phyloP scores from a whole-genome alignment of 495 filamentous ascomycete genomes.

The Xylona heveae region DNA sequence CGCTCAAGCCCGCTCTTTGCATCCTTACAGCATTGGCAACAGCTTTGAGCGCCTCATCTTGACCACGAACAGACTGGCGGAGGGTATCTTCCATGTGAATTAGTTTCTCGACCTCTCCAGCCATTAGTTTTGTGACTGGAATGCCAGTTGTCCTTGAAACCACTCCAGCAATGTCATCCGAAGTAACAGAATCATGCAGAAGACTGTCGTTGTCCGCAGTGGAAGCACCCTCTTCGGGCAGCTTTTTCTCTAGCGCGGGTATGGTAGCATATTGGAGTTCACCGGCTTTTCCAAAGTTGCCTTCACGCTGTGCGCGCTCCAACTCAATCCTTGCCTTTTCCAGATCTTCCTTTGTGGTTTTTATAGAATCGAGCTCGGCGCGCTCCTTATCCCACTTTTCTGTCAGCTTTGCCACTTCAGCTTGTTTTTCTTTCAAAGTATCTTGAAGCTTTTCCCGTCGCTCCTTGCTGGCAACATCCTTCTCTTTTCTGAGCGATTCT shows the following conservation, averaged over 20 bases:
- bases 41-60: conserved; percentile 80
- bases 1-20: conserved; percentile 79
- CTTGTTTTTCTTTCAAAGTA: conserved; percentile 50
- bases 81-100: conserved; percentile 89
- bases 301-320: conserved; percentile 69
- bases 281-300: conserved; percentile 76
- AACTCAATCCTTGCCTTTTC: conserved; percentile 71
- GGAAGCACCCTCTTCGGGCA: conserved; percentile 50
- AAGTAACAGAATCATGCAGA: conserved; percentile 79
- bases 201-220: conserved; percentile 25
- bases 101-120: conserved; percentile 77
- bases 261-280: conserved; percentile 77
- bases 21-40: conserved; percentile 86
- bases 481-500: conserved; percentile 88
- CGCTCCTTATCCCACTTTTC: conserved; percentile 82
- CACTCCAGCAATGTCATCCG: conserved; percentile 83
- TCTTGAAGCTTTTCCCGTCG: conserved; percentile 67
- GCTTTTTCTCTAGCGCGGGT: conserved; percentile 50
- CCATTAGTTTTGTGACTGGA: conserved; percentile 73
- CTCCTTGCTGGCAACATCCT: conserved; percentile 68
- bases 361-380: conserved; percentile 61
- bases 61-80: conserved; percentile 65
- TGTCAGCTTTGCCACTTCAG: conserved; percentile 41
- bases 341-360: conserved; percentile 63
- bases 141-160: conserved; percentile 86